Base-by-base conservation (phyloP, 768 basidiomycete species). In the Collybia sp. region DNA sequence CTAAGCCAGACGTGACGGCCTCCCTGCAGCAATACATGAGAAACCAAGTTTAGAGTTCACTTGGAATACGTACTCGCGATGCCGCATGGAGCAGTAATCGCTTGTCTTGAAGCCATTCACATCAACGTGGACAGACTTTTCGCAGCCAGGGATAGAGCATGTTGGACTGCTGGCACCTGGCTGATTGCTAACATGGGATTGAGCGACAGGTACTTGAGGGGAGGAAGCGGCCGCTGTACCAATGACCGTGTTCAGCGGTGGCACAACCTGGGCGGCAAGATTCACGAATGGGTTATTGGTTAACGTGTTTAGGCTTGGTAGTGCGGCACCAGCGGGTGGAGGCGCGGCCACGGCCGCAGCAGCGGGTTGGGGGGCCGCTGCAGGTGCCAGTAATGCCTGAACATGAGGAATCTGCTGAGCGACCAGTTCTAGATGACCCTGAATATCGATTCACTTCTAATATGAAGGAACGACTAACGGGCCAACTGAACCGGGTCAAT, bases 131-230 rank as follows among this genome's bases (percentile, higher is more conserved):
- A 73, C 73, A 48, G 71, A 70, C 58, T 80, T 64, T 43, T 71
- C 70, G 57, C 81, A 82, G 44, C 73, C 72, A 51, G 75, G 75
- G 53, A 82, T 70, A 60, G 70, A 65, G 57, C 76, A 76, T 43
- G 42, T 43, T 43, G 42, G 18, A 32, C 17, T 42, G 25, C 25
- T 25, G 61, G 65, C 45, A 63, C 59, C 43, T 53, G 62, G 61
- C 53, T 70, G 67, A 50, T 60, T 60, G 57, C 62, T 64, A 55
- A 57, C 53, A 54, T 54, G 52, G 47, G 60, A 58, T 60, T 67
- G 69, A 64, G 66, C 49, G 45, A 56, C 57, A 45, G 59, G 49
- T 46, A 51, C 49, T 46, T 59, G 35, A 42, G 54, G 57, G 25
- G 57, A 61, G 37, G 56, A 53, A 51, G 49, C 52, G 40, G 48